Percentiles rank a stretch among this genome's conserved stretches.
phyloP scores from a whole-genome alignment of 2,329 filamentous ascomycete species.

The Bipolaris victoriae region DNA sequence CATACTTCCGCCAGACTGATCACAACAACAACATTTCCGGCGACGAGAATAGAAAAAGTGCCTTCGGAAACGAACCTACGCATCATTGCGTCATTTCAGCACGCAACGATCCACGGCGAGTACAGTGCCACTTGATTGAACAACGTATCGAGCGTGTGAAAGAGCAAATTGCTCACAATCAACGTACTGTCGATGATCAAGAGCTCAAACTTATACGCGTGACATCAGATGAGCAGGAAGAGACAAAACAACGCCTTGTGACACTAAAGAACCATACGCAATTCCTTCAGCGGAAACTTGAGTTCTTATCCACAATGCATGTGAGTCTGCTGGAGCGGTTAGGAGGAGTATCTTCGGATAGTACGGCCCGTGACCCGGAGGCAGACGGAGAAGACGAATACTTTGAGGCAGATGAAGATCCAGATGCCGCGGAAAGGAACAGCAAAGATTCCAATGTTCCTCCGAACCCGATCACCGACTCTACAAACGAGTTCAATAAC shows the following conservation, averaged over 20 bases:
- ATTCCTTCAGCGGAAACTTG: constrained; percentile 63
- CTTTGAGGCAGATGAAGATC: constrained; percentile 61
- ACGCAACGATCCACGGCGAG: constrained; percentile 75
- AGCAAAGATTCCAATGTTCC: constrained; percentile 60
- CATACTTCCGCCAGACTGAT: constrained; percentile 96
- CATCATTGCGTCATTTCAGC: constrained; percentile 92
- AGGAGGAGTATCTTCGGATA: constrained; percentile 65
- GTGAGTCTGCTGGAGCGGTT: constrained; percentile 63
- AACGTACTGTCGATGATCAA: constrained; percentile 73
- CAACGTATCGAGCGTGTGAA: constrained; percentile 79
- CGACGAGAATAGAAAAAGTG: constrained; percentile 82
- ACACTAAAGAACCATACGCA: constrained; percentile 62
- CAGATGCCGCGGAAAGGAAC: constrained; percentile 55
- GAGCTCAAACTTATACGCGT: constrained; percentile 68
- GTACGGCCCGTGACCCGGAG: constrained; percentile 50
- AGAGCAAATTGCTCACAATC: constrained; percentile 77
- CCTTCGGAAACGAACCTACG: constrained; percentile 90
- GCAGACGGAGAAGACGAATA: constrained; percentile 54
- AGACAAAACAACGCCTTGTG: constrained; percentile 62
- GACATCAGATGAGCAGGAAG: constrained; percentile 59
- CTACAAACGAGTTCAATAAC: constrained; percentile 95
- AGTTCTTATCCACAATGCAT: constrained; percentile 65
- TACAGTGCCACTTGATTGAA: constrained; percentile 85
- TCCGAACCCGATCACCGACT: constrained; percentile 74
- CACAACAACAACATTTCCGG: constrained; percentile 79